Evolutionary conservation across 768 basidiomycete species (phyloP).

Genomic region (Galerina sulciceps): DNA sequence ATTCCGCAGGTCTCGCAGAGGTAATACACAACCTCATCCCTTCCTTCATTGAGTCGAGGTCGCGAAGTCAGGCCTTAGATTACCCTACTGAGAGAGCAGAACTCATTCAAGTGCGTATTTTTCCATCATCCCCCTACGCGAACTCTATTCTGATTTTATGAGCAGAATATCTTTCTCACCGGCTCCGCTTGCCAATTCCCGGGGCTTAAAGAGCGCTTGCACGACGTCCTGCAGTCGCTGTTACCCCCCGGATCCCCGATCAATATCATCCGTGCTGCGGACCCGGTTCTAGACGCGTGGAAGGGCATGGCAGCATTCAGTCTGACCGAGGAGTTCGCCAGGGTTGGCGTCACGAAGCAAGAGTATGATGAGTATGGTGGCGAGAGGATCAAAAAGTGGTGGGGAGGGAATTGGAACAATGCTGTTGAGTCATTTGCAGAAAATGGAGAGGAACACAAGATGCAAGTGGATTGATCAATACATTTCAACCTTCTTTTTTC

Average conservation of each 20-base stretch:
- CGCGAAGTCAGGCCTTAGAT: constrained; percentile 44
- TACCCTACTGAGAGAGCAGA: constrained; percentile 67
- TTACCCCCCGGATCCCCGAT: constrained; percentile 84
- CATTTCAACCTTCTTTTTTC: background rate
- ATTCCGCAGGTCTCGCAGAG: constrained; percentile 94
- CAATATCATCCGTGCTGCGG: constrained; percentile 60
- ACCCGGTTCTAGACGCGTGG: constrained; percentile 85
- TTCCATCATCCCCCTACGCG: background rate
- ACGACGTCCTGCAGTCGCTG: constrained; percentile 79
- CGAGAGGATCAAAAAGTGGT: constrained; percentile 88
- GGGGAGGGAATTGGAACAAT: constrained; percentile 89
- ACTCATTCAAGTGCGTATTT: constrained; percentile 69
- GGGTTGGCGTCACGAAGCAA: constrained; percentile 65
- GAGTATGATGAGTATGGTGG: constrained; percentile 93
- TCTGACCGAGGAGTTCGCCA: constrained; percentile 53
- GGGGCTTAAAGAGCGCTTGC: constrained; percentile 68
- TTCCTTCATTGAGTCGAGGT: constrained; percentile 26
- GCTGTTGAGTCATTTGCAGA: constrained; percentile 9
- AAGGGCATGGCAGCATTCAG: constrained; percentile 87
- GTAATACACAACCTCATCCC: constrained; percentile 81
- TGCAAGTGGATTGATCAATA: constrained; percentile 16
- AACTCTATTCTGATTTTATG: background rate
- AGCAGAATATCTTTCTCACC: constrained; percentile 87
- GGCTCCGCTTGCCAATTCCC: constrained; percentile 81
- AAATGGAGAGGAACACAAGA: constrained; percentile 7